Evolutionary conservation across 257 asterid species (phyloP).

Genomic region (Scutellaria minor): DNA sequence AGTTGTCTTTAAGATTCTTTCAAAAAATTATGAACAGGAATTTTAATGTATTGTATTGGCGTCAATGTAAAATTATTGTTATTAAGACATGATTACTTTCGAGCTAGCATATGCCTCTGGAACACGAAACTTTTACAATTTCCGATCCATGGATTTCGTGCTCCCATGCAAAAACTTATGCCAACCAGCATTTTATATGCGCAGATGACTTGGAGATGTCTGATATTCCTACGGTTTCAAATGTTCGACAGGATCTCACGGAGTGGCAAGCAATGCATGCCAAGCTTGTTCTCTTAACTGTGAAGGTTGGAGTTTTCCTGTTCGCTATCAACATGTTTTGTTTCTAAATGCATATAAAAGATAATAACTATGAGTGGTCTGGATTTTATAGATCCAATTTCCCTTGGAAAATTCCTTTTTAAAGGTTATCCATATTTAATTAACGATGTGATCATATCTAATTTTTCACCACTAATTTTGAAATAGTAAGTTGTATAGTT

Average conservation of each 20-base stretch:
- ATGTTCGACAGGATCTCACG: slow-evolving; percentile 90
- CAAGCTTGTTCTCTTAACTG: slow-evolving; percentile 78
- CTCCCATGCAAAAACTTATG: slow-evolving; percentile 27
- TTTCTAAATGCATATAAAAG: neutral
- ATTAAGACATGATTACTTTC: slow-evolving; percentile 15
- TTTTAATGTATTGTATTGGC: neutral
- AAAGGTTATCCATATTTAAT: neutral
- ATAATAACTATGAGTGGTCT: neutral
- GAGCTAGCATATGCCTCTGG: slow-evolving; percentile 16
- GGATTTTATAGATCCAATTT: slow-evolving; percentile 17
- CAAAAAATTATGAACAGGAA: neutral
- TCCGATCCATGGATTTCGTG: slow-evolving; percentile 21
- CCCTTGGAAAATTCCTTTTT: neutral
- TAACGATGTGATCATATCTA: neutral
- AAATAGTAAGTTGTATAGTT: neutral
- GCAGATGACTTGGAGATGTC: slow-evolving; percentile 83
- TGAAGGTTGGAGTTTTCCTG: slow-evolving; percentile 60
- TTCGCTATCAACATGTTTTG: neutral
- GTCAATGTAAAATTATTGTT: slow-evolving; percentile 17
- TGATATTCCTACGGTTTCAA: slow-evolving; percentile 77
- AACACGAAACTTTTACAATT: slow-evolving; percentile 18
- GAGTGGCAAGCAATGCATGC: slow-evolving; percentile 96
- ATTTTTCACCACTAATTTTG: neutral
- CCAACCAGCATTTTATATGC: slow-evolving; percentile 34
- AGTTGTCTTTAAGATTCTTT: neutral